Conservation (phyloP, 1,284 basidiomycete genomes). For the Chalciporus sp. region DNA sequence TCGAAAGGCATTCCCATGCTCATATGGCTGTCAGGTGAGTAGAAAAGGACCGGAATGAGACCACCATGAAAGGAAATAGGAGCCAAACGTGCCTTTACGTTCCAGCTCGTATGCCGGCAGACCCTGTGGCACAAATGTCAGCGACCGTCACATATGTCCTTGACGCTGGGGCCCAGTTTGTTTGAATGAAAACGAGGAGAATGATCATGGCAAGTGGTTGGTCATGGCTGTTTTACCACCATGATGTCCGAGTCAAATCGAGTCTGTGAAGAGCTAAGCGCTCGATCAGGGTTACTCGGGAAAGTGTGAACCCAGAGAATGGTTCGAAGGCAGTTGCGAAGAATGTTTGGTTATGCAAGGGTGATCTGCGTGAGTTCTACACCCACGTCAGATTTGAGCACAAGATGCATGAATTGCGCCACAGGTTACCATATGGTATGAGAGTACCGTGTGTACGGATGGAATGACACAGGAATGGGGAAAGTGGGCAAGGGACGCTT, state of each 20-base stretch:
- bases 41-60: slow-evolving; percentile 4
- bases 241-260: not conserved
- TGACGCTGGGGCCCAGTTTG: not conserved
- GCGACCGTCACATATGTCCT: too few species aligned
- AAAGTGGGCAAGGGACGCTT: not conserved
- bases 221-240: not conserved
- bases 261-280: not conserved
- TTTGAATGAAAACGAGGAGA: not conserved
- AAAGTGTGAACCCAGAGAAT: not conserved
- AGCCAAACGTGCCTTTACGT: not conserved
- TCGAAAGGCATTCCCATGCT: slow-evolving; percentile 14
- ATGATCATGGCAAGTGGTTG: not conserved
- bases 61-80: slow-evolving; percentile 17
- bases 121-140: not conserved
- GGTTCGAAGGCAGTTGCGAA: not conserved
- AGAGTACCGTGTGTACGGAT: not conserved
- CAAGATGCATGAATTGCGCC: not conserved
- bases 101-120: slow-evolving; percentile 16
- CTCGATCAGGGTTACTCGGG: not conserved
- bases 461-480: not conserved
- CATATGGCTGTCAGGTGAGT: slow-evolving; percentile 3
- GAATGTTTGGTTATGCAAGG: not conserved
- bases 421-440: not conserved
- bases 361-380: not conserved
- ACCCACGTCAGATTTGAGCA: not conserved